Conservation (phyloP, 75 land plant genomes). For the Sequoia sempervirens region DNA sequence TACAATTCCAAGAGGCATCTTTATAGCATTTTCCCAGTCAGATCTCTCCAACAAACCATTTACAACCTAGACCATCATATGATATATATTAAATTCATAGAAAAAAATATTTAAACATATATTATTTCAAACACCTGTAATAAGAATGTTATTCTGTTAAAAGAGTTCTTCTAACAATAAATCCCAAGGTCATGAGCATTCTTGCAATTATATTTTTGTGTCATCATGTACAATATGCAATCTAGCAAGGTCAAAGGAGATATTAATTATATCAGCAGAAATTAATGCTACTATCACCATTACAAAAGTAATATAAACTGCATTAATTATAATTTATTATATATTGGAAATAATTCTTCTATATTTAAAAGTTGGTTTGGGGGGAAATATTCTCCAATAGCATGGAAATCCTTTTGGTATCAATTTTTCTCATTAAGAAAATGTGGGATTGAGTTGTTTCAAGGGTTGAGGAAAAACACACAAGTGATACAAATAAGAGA, state of each 20-base stretch:
- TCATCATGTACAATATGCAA: not conserved
- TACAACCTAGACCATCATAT: conserved; percentile 59
- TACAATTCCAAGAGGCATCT: conserved; percentile 76
- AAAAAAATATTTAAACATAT: not conserved
- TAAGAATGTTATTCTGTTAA: not conserved
- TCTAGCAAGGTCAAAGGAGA: not conserved
- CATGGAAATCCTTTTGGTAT: not conserved
- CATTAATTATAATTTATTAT: not conserved
- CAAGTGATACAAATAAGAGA: not conserved
- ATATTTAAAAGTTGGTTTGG: not conserved
- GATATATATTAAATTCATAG: conserved; percentile 1
- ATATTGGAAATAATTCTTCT: not conserved
- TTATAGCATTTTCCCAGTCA: conserved; percentile 85
- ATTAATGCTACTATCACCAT: not conserved
- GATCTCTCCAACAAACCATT: conserved; percentile 86
- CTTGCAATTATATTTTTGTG: not conserved
- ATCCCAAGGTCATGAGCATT: not conserved
- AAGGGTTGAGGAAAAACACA: not conserved
- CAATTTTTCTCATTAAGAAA: not conserved
- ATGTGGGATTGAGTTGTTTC: not conserved
- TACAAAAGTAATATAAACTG: not conserved
- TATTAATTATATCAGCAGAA: not conserved
- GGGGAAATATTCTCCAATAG: no score
- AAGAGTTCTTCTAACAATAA: not conserved
- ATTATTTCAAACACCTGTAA: not conserved